These are phyloP conservation scores for Tetrapisispora pingtungensis DNA, from an alignment of 805 yeast species.

Conservation along the genomic window DNA sequence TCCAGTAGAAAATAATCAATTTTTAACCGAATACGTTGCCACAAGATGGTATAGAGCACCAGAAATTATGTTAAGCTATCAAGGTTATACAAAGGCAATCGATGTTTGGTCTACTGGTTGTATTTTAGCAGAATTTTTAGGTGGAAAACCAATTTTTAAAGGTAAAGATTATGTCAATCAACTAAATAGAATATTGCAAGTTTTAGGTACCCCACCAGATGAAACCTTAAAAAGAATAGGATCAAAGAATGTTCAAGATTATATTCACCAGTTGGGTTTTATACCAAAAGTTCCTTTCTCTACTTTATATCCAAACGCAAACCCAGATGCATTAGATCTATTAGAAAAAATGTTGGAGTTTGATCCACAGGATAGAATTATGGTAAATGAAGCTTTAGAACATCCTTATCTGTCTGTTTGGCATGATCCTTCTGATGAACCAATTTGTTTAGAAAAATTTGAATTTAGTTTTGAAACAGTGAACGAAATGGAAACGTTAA, in stretches of 20 bases:
- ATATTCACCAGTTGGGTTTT: conserved; percentile 75
- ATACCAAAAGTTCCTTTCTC: conserved; percentile 71
- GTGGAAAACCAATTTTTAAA: conserved; percentile 84
- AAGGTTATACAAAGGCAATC: conserved; percentile 90
- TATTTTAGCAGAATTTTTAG: conserved; percentile 84
- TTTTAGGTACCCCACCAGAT: conserved; percentile 86
- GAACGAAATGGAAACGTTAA: conserved; percentile 69
- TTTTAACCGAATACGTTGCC: conserved; percentile 93
- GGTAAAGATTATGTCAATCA: conserved; percentile 97
- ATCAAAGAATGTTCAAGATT: conserved; percentile 81
- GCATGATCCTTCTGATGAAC: conserved; percentile 93
- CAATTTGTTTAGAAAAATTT: conserved; percentile 67
- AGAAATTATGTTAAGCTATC: conserved; percentile 89
- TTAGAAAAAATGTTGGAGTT: conserved; percentile 71
- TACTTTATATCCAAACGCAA: conserved; percentile 71
- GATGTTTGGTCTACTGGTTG: conserved; percentile 99
- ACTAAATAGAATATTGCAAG: conserved; percentile 72
- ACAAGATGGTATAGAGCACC: conserved; percentile 99
- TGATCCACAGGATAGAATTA: conserved; percentile 75
- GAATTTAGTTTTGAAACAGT: conserved; percentile 82
- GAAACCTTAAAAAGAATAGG: conserved; percentile 63
- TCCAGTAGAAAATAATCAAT: conserved; percentile 83
- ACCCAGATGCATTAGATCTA: conserved; percentile 77
- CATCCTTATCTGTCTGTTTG: conserved; percentile 85
- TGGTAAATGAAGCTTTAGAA: conserved; percentile 76